Base-by-base conservation (phyloP, 2,329 filamentous ascomycete species). In the Alternaria sp. region DNA sequence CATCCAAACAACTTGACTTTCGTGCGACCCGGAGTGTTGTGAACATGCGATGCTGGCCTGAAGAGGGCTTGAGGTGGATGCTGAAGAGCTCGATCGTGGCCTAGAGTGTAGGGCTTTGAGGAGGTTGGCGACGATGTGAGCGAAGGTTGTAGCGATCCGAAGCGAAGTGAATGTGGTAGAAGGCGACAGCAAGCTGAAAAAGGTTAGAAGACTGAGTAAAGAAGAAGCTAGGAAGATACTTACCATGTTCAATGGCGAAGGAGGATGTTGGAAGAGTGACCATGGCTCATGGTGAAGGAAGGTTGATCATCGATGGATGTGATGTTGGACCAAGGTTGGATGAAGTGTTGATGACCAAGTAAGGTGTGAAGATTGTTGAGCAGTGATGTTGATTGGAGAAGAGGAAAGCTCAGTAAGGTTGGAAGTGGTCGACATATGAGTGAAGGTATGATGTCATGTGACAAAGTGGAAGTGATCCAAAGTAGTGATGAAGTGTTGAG, bases 221-320 rank as follows among this genome's bases (percentile, higher is more conserved):
- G 15, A 44, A 40, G 32, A 30, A 21, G 11, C 7, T 6, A 19
- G 25, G 17, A 23, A 11, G 9, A 28, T 45, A 32, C 10, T 47
- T 56, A 66, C 64, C 50, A 66, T 51, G 60, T 45, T 61, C 54
- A 64, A 43, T 13, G 60, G 44, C 60, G 44, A 50, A 17, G 57
- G 46, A 15, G 21, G 9, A 26, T 23, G 8, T 59, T 43, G 32
- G 30, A 58, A 23, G n/a, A 12, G 17, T 28, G 23, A 57, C 50
- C 60, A 65, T 59, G 52, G 52, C 54, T 50, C n/a, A 57, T 52
- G 46, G 19, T 57, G 40, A 40, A 50, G 5, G n/a, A 49, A 57
- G 47, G 57, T 45, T 64, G 26, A 57, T 44, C 32, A 52, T 59
- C 25, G 32, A 54, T 44, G 12, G 32, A 55, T 49, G 52, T 56